Conservation (phyloP, 2,329 filamentous ascomycete genomes). For the Neopestalotiopsis sp. region DNA sequence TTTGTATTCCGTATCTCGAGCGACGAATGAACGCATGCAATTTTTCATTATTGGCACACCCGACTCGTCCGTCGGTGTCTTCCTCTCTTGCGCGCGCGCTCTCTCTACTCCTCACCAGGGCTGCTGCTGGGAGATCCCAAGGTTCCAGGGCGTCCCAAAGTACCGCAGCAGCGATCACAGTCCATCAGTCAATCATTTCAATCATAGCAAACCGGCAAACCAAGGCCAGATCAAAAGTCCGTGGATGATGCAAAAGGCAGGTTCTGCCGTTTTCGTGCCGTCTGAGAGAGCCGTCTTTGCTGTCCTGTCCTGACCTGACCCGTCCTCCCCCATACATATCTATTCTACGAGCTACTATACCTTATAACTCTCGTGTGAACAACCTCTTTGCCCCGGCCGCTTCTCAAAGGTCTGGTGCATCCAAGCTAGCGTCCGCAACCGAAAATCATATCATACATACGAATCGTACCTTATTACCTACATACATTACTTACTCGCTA, state of each 20-base stretch:
- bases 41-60: neutral
- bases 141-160: neutral
- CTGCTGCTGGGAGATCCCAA: neutral
- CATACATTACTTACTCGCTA: neutral
- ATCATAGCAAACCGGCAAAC: no score
- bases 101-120: neutral
- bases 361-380: neutral
- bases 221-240: no score
- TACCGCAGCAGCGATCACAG: no score
- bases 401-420: neutral
- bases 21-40: neutral
- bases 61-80: neutral
- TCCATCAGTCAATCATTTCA: no score
- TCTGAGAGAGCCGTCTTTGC: no score
- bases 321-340: neutral
- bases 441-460: neutral
- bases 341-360: neutral
- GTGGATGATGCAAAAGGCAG: no score
- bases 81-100: no score
- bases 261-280: no score
- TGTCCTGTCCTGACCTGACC: neutral
- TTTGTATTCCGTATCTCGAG: slow-evolving; percentile 1
- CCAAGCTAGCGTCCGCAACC: neutral
- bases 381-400: neutral
- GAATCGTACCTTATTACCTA: neutral